Conservation (phyloP, 176 grass and related monocot genomes). For the Ampelocalamus luodianensis region DNA sequence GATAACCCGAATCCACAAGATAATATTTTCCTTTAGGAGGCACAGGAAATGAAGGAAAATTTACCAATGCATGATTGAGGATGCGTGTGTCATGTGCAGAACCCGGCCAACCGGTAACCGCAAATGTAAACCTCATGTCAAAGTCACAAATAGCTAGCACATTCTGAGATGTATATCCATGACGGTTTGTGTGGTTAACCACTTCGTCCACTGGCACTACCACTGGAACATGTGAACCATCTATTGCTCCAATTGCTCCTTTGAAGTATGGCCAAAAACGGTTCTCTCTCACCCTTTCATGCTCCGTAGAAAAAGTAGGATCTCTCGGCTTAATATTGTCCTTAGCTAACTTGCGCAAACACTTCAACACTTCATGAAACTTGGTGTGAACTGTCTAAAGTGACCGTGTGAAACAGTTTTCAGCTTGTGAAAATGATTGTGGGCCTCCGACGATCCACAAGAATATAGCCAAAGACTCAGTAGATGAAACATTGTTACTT, state of each 20-base stretch:
- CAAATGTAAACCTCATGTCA: too few relatives aligned
- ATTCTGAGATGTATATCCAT: too few relatives aligned
- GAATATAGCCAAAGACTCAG: neutral
- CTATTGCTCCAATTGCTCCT: too few relatives aligned
- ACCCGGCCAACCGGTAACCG: too few relatives aligned
- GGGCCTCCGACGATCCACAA: slow-evolving; percentile 5
- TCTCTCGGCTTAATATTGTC: neutral
- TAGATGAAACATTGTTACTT: neutral
- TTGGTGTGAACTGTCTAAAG: neutral
- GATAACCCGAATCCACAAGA: neutral
- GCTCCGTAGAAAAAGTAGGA: neutral
- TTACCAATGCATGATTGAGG: too few relatives aligned
- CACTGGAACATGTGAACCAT: too few relatives aligned
- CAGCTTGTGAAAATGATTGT: neutral
- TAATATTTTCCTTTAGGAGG: neutral
- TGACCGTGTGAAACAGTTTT: neutral
- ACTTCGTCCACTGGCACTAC: too few relatives aligned
- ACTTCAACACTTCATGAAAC: neutral
- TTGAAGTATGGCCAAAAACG: too few relatives aligned
- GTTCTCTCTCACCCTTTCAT: neutral
- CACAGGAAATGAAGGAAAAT: too few relatives aligned
- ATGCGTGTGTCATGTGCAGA: too few relatives aligned
- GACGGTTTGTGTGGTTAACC: too few relatives aligned
- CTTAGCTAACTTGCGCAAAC: neutral
- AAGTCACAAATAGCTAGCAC: too few relatives aligned